Percentiles rank a stretch among this genome's conserved stretches.
phyloP scores from a whole-genome alignment of 129 eudicot species.

The Flaveria robusta region DNA sequence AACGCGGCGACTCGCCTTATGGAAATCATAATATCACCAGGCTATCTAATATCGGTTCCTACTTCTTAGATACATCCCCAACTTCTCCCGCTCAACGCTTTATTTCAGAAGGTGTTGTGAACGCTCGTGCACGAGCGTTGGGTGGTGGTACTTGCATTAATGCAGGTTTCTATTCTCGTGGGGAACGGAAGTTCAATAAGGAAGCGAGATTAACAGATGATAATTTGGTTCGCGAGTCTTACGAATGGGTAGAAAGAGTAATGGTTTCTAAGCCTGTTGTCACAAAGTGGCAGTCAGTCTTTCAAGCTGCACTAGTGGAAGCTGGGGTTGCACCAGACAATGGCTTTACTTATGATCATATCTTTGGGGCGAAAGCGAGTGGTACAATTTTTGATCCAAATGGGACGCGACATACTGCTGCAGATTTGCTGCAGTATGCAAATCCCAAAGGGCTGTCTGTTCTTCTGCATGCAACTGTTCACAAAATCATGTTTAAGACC shows the following conservation, averaged over 20 bases:
- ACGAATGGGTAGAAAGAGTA: not conserved
- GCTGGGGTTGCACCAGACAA: conserved; percentile 10
- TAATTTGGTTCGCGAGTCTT: not conserved
- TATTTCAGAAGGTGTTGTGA: not conserved
- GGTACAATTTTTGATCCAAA: conserved; percentile 8
- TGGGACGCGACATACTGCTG: conserved; percentile 7
- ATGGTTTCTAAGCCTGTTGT: not conserved
- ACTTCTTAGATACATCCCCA: not conserved
- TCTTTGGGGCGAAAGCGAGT: conserved; percentile 9
- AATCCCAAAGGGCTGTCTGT: conserved; percentile 1
- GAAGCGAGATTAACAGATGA: conserved; percentile 1
- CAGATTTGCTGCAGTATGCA: conserved; percentile 9
- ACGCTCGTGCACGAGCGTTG: not conserved
- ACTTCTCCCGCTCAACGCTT: not conserved
- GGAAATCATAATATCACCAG: not conserved
- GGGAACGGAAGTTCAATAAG: not conserved
- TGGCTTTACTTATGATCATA: conserved; percentile 1
- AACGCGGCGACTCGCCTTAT: not conserved
- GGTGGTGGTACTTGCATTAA: conserved; percentile 5
- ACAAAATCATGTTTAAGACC: not conserved
- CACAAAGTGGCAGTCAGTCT: not conserved
- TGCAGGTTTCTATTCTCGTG: conserved; percentile 1
- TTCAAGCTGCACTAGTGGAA: not conserved
- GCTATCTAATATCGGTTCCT: not conserved
- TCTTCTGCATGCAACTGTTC: conserved; percentile 13